phyloP scores from a whole-genome alignment of 306 rosid species.

The Lathyrus aphaca region DNA sequence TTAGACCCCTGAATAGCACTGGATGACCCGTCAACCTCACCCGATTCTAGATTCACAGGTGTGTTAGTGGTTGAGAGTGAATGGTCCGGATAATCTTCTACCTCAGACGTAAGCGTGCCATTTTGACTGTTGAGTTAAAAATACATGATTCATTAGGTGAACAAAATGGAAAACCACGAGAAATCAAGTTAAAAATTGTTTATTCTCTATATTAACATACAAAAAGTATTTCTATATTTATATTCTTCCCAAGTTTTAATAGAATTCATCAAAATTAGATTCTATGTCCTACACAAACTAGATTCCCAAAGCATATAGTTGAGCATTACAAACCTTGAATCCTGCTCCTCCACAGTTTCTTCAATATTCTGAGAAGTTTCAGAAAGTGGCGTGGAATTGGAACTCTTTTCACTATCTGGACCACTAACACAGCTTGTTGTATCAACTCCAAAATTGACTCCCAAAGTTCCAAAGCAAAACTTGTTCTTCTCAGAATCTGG shows the following conservation, averaged over 20 bases:
- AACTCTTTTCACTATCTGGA: constrained; percentile 71
- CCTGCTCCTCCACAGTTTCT: constrained; percentile 66
- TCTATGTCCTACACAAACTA: constrained; percentile 8
- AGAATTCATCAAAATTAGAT: constrained; percentile 12
- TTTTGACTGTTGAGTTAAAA: constrained; percentile 60
- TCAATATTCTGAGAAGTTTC: constrained; percentile 73
- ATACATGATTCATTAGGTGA: constrained; percentile 19
- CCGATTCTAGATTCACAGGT: constrained; percentile 62
- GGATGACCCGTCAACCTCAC: constrained; percentile 70
- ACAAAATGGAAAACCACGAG: constrained; percentile 5
- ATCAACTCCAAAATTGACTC: constrained; percentile 62
- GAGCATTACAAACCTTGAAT: constrained; percentile 69
- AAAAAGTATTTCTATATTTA: neutral
- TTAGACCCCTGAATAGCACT: constrained; percentile 61
- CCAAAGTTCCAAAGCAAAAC: constrained; percentile 96
- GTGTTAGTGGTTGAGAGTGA: constrained; percentile 60
- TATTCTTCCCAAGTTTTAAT: constrained; percentile 29
- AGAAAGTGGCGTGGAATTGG: constrained; percentile 67
- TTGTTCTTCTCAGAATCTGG: constrained; percentile 94
- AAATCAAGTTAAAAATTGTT: constrained; percentile 29
- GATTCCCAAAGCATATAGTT: constrained; percentile 23
- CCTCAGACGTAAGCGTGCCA: constrained; percentile 55
- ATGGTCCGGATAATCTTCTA: constrained; percentile 67
- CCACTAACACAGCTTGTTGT: constrained; percentile 49
- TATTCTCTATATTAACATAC: constrained; percentile 19